Evolutionary conservation across 495 filamentous ascomycete genomes (phyloP).

Genomic region (Xylaria palmicola): DNA sequence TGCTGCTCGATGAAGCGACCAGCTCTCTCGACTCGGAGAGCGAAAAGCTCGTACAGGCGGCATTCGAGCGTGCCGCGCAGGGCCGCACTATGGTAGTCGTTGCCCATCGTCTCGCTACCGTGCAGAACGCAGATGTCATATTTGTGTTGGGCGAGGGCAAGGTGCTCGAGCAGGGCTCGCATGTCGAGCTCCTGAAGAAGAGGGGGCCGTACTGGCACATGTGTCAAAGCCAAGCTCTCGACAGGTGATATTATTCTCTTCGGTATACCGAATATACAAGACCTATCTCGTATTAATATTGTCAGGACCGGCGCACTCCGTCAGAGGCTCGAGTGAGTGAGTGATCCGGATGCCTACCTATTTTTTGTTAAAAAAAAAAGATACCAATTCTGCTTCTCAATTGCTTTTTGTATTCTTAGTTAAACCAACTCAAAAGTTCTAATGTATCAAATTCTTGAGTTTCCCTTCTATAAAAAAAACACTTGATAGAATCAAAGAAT

Average conservation of each 20-base stretch:
- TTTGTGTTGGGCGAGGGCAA: slow-evolving; percentile 57
- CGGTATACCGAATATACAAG: background rate
- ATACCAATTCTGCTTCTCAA: background rate
- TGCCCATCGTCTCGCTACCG: slow-evolving; percentile 61
- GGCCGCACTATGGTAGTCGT: slow-evolving; percentile 75
- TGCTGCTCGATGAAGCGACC: slow-evolving; percentile 83
- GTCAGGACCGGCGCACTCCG: background rate
- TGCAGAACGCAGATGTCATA: slow-evolving; percentile 61
- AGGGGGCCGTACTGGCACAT: slow-evolving; percentile 57
- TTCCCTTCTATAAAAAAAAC: no score
- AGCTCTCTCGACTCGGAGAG: slow-evolving; percentile 73
- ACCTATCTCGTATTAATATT: background rate
- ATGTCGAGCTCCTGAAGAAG: slow-evolving; percentile 49
- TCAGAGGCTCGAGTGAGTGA: background rate
- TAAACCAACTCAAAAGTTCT: background rate
- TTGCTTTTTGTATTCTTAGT: background rate
- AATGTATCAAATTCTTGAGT: background rate
- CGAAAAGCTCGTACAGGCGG: slow-evolving; percentile 72
- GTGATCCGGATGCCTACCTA: background rate
- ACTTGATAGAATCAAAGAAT: no score
- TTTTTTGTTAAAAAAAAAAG: background rate
- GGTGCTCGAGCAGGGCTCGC: slow-evolving; percentile 58
- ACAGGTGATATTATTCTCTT: slow-evolving; percentile 16
- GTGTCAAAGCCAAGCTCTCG: slow-evolving; percentile 36
- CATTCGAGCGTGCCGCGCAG: slow-evolving; percentile 63